Percentiles rank a stretch among this genome's conserved stretches.
These are phyloP conservation scores for Pistacia atlantica DNA, from an alignment of 345 rosid genomes.

Conservation along the genomic window DNA sequence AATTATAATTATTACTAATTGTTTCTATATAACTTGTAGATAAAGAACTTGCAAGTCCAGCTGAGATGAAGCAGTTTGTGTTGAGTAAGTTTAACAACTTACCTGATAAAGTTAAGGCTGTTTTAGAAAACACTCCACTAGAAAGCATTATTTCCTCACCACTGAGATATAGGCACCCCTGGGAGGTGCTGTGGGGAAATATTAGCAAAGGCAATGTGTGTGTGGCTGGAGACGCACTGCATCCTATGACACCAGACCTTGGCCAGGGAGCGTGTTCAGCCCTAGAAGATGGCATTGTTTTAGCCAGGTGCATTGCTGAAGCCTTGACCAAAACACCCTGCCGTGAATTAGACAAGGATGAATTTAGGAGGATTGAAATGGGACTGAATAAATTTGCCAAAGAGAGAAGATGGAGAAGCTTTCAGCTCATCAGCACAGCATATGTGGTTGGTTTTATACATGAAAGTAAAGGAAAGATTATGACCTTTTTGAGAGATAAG, in stretches of 20 bases:
- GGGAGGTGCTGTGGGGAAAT: conserved; percentile 61
- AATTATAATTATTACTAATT: no score
- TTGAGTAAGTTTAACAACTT: conserved; percentile 39
- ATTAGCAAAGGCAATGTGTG: conserved; percentile 64
- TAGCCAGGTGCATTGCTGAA: conserved; percentile 65
- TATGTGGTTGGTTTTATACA: conserved; percentile 56
- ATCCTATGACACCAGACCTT: conserved; percentile 75
- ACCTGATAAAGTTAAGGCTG: conserved; percentile 33
- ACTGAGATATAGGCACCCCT: conserved; percentile 46
- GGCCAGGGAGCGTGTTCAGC: conserved; percentile 78
- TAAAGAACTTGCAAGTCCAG: conserved; percentile 29
- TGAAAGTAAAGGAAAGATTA: conserved; percentile 37
- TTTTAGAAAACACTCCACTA: conserved; percentile 41
- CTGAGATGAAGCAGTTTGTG: conserved; percentile 45
- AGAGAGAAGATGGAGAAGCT: conserved; percentile 73
- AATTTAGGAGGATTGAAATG: conserved; percentile 37
- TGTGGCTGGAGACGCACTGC: conserved; percentile 74
- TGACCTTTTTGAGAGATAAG: conserved; percentile 45
- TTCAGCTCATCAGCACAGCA: conserved; percentile 48
- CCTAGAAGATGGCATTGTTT: conserved; percentile 61
- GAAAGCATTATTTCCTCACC: conserved; percentile 34
- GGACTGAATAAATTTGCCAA: conserved; percentile 47
- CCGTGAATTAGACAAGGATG: not conserved
- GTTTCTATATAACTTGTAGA: conserved; percentile 15
- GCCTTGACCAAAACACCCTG: conserved; percentile 28